A percentile compares a stretch with the other conserved stretches of the same genome.
These are phyloP conservation scores for Oryza coarctata DNA, from an alignment of 176 grass and related monocot species.

Conservation along the genomic window DNA sequence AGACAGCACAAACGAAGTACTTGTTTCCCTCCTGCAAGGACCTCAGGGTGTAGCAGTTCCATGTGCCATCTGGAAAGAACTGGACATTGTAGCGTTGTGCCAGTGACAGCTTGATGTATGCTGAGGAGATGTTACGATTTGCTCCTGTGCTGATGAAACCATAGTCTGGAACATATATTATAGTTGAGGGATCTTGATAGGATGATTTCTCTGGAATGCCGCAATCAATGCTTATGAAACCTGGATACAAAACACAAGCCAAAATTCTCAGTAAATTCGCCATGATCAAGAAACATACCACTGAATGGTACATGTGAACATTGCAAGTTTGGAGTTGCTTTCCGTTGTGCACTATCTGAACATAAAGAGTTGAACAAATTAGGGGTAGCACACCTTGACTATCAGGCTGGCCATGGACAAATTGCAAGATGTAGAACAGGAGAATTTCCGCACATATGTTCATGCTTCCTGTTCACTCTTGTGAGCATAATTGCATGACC, in stretches of 20 bases:
- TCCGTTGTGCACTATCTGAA: neutral
- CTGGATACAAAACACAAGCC: constrained; percentile 27
- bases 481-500: constrained; percentile 11
- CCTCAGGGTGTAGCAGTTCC: constrained; percentile 62
- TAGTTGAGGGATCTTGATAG: constrained; percentile 13
- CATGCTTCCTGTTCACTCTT: constrained; percentile 18
- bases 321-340: neutral
- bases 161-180: constrained; percentile 55
- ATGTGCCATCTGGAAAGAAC: constrained; percentile 36
- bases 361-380: neutral
- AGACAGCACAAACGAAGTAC: constrained; percentile 50
- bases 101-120: constrained; percentile 1
- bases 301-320: neutral
- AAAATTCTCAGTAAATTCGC: neutral
- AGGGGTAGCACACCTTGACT: neutral
- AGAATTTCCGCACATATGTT: constrained; percentile 21
- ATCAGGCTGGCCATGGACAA: constrained; percentile 28
- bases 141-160: constrained; percentile 47
- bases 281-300: neutral
- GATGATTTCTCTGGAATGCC: constrained; percentile 32
- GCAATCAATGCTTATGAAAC: constrained; percentile 77
- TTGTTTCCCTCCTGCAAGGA: constrained; percentile 43
- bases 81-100: neutral
- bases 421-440: constrained; percentile 27
- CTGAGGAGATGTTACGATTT: constrained; percentile 39